Evolutionary conservation across 2,329 filamentous ascomycete species (phyloP), one percentile per base, ranked within the genome.

Genomic region (Chrysoporthe austroafricana): DNA sequence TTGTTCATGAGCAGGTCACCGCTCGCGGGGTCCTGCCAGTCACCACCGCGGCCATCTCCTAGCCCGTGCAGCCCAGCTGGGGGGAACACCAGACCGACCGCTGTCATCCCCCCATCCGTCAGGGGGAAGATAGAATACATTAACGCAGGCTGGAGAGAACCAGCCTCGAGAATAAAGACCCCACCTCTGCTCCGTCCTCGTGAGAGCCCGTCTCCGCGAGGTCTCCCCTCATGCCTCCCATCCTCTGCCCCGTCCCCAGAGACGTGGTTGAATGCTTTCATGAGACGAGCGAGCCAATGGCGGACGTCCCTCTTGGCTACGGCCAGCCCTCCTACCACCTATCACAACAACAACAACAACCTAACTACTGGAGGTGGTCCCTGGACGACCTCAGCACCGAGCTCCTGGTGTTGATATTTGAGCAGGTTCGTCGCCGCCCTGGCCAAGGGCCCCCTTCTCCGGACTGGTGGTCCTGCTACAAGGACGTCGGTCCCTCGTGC

Each of bases 371-470:
- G 42, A 72, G 54, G 63, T 75, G 74, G 71, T 77, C 75, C 11
- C 70, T 80, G 26, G 70, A 77, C 63, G 72, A 76, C 63, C 76
- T 84, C 21, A 82, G 79, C 72, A 77, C 80, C 4, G 82, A 84
- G 73, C 72, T 84, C 18, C 62, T 83, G n/a, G 71, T 74, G 63
- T 73, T 83, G 48, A 77, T 84, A 44, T 76, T 82, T 36, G 72
- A 80, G 71, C 77, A 82, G 73, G 82, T 83, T 74, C 14, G 64
- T 68, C 8, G 16, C 18, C 1, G 4, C 13, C 9, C 26, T 54
- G 36, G 36, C 9, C 11, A 14, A 46, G 44, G 13, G 18, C 44
- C 44, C 8, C 6, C 50, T 63, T 13, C 63, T 14, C 2, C 57
- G 36, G 21, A 21, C 9, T 4, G 46, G 56, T 57, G 4, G 21